These are phyloP conservation scores for Verticillium albo-atrum DNA, from an alignment of 2,329 filamentous ascomycete species.

Conservation along the genomic window DNA sequence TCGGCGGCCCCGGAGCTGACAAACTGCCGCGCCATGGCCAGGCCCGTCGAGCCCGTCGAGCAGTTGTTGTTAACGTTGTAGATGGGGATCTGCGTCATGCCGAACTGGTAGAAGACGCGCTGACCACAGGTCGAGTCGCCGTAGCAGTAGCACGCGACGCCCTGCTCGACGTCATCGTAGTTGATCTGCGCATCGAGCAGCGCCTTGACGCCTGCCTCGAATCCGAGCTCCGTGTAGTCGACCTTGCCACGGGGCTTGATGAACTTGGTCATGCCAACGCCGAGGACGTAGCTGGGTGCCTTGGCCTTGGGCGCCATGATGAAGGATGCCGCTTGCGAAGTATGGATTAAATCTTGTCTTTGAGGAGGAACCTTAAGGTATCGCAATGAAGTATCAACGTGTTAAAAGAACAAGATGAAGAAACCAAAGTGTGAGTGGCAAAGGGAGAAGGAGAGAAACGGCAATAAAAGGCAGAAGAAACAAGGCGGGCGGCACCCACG, in stretches of 20 bases:
- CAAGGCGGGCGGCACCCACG: not conserved
- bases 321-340: not conserved
- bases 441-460: not conserved
- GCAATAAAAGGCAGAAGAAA: not conserved
- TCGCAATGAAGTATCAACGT: not conserved
- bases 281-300: constrained; percentile 74
- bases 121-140: constrained; percentile 93
- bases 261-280: constrained; percentile 99
- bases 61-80: constrained; percentile 99
- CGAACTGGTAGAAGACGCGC: constrained; percentile 97
- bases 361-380: not conserved
- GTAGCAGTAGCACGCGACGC: constrained; percentile 96
- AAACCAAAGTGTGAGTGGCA: not conserved
- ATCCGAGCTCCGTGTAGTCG: constrained; percentile 91
- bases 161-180: constrained; percentile 94
- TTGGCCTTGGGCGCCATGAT: constrained; percentile 46
- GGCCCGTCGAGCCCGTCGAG: constrained; percentile 87
- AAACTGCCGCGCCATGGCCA: constrained; percentile 78
- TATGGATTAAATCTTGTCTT: constrained; percentile 1
- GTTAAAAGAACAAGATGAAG: no score
- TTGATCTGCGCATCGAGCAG: constrained; percentile 83
- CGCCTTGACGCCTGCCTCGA: constrained; percentile 86
- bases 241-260: constrained; percentile 94
- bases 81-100: constrained; percentile 93
- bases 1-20: constrained; percentile 78